Conservation (phyloP, 169 alveolate species). For the Plasmodium relictum region DNA sequence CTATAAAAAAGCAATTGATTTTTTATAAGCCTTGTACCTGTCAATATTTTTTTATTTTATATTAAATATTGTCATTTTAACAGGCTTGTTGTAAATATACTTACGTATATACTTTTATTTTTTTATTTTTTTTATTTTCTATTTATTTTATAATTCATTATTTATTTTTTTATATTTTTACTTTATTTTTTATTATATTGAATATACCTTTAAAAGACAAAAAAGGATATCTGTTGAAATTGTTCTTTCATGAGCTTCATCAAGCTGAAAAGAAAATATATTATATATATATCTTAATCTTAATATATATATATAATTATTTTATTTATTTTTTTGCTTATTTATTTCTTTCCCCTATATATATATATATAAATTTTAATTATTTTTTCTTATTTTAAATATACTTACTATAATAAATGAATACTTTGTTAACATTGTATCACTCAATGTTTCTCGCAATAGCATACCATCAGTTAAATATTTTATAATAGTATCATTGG, state of each 20-base stretch:
- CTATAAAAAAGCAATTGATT: neutral
- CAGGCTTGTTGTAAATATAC: slow-evolving; percentile 27
- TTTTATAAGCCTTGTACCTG: slow-evolving; percentile 90
- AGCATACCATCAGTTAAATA: slow-evolving; percentile 99
- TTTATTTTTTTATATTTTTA: neutral
- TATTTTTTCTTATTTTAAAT: neutral
- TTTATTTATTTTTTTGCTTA: neutral
- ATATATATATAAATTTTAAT: too few species aligned
- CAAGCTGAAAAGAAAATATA: slow-evolving; percentile 87
- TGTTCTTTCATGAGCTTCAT: slow-evolving; percentile 99
- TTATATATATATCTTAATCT: too few species aligned
- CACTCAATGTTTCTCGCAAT: slow-evolving; percentile 97
- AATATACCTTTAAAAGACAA: slow-evolving; percentile 95
- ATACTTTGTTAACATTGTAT: slow-evolving; percentile 92
- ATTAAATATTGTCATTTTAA: slow-evolving; percentile 54
- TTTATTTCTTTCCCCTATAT: slow-evolving; percentile 9
- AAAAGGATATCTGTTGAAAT: slow-evolving; percentile 98
- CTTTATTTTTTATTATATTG: neutral
- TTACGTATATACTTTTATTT: neutral
- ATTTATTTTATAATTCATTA: slow-evolving; percentile 2
- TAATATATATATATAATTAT: neutral
- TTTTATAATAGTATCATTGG: slow-evolving; percentile 97
- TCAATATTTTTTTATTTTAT: slow-evolving; percentile 80
- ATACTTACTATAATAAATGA: slow-evolving; percentile 92
- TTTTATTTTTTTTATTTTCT: neutral